Conservation (phyloP, 805 yeast genomes). For the Kodamaea neixiangensis region DNA sequence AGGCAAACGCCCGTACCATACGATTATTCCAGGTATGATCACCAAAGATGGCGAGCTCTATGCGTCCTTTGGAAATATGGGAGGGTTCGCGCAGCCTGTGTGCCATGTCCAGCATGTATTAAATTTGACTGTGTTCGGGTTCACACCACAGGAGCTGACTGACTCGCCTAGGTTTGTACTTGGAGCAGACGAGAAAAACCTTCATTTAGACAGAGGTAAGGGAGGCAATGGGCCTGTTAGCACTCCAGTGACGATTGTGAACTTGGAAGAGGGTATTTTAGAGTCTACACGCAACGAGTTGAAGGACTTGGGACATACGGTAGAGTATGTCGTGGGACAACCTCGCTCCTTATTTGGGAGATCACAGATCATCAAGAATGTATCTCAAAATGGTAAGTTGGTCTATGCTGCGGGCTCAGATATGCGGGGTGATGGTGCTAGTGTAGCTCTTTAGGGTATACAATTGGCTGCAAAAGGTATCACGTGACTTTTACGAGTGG, state of each 20-base stretch:
- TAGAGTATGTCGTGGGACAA: conserved; percentile 43
- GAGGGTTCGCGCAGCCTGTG: conserved; percentile 85
- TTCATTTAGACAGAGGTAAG: conserved; percentile 48
- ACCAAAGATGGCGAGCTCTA: conserved; percentile 56
- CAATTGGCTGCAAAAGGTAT: neutral
- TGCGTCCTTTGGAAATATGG: conserved; percentile 82
- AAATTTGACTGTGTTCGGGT: conserved; percentile 61
- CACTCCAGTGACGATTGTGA: conserved; percentile 57
- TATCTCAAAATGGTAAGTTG: conserved; percentile 39
- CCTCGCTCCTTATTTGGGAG: conserved; percentile 56
- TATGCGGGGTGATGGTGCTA: conserved; percentile 83
- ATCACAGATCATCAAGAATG: conserved; percentile 69
- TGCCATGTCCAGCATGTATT: conserved; percentile 79
- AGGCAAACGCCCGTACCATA: conserved; percentile 75
- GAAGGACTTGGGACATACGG: conserved; percentile 57
- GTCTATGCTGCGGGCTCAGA: conserved; percentile 75
- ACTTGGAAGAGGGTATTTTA: conserved; percentile 66
- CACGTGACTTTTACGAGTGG: neutral
- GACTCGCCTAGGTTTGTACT: conserved; percentile 77
- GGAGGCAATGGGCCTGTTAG: conserved; percentile 69
- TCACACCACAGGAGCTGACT: conserved; percentile 70
- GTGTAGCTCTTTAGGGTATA: conserved; percentile 46
- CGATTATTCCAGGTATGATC: conserved; percentile 81
- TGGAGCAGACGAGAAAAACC: conserved; percentile 47
- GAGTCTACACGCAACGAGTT: conserved; percentile 48